A percentile compares a stretch with the other conserved stretches of the same genome.
Evolutionary conservation across 73 alveolate species (phyloP).

Genomic region (Symbiodinium natans): DNA sequence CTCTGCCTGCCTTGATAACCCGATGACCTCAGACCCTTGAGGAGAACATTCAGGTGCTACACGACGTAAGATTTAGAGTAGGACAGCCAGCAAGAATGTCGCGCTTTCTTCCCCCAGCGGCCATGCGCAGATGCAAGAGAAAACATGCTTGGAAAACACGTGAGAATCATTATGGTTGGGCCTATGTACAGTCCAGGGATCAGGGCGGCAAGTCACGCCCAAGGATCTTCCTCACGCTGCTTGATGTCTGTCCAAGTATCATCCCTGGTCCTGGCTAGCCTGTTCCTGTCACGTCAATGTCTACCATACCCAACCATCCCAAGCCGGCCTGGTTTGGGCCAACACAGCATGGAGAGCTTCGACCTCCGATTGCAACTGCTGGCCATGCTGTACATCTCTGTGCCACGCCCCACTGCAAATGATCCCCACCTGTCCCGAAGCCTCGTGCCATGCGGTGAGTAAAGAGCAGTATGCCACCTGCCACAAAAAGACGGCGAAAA

Average conservation of each 20-base stretch:
- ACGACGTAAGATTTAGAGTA: no score
- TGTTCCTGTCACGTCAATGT: no score
- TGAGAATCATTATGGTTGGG: not conserved
- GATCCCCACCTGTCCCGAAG: conserved; percentile 38
- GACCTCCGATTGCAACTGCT: not conserved
- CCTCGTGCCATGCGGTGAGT: conserved; percentile 74
- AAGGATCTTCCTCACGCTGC: not conserved
- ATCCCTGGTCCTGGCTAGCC: no score
- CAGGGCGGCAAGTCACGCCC: conserved; percentile 3
- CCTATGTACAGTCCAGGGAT: not conserved
- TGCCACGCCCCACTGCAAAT: not conserved
- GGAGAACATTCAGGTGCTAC: no score
- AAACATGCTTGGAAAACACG: not conserved
- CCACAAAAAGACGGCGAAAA: not conserved
- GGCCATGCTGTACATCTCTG: not conserved
- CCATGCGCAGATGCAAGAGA: not conserved
- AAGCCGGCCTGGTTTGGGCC: conserved; percentile 27
- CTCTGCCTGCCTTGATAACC: no score
- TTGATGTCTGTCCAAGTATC: no score
- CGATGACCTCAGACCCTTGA: no score
- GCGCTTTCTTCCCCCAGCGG: not conserved
- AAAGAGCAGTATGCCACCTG: conserved; percentile 66
- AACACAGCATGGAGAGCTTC: conserved; percentile 53
- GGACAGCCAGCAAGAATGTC: not conserved
- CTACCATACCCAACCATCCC: no score